phyloP scores from a whole-genome alignment of 1,284 basidiomycete genomes.

The Trametes hirsuta region DNA sequence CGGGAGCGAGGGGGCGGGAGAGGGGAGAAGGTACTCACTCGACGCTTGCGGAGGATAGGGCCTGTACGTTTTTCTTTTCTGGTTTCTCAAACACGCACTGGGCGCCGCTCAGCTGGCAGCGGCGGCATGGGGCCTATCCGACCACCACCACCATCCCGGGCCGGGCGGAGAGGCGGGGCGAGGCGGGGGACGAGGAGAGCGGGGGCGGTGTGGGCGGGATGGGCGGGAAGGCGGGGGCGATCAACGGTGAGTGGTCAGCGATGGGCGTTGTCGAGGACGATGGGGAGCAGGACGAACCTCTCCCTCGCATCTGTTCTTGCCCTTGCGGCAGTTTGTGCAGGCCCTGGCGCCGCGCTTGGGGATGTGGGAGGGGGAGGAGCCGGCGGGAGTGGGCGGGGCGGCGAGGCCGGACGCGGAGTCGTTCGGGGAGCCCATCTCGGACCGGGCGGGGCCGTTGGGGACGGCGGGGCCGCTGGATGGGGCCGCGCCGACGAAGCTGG shows the following conservation, averaged over 20 bases:
- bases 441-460: constrained; percentile 24
- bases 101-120: constrained; percentile 84
- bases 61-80: constrained; percentile 75
- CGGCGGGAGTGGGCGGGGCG: constrained; percentile 24
- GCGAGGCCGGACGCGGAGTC: constrained; percentile 24
- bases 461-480: constrained; percentile 28
- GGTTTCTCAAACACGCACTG: constrained; percentile 93
- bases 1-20: constrained; percentile 16
- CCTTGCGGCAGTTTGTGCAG: constrained; percentile 83
- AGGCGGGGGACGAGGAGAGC: constrained; percentile 46
- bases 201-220: constrained; percentile 45
- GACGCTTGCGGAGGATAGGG: constrained; percentile 63
- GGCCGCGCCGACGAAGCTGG: constrained; percentile 29
- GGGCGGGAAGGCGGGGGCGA: constrained; percentile 1
- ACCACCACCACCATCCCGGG: constrained; percentile 45
- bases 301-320: constrained; percentile 93
- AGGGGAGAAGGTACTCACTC: constrained; percentile 56
- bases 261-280: constrained; percentile 28
- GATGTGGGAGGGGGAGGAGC: constrained; percentile 50
- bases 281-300: constrained; percentile 50
- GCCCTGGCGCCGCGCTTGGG: constrained; percentile 81
- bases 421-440: constrained; percentile 27
- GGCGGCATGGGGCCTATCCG: constrained; percentile 80
- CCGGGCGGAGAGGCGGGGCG: constrained; percentile 56
- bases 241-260: constrained; percentile 22